Conservation (phyloP, 1,284 basidiomycete species). For the Apiotrichum gamsii region DNA sequence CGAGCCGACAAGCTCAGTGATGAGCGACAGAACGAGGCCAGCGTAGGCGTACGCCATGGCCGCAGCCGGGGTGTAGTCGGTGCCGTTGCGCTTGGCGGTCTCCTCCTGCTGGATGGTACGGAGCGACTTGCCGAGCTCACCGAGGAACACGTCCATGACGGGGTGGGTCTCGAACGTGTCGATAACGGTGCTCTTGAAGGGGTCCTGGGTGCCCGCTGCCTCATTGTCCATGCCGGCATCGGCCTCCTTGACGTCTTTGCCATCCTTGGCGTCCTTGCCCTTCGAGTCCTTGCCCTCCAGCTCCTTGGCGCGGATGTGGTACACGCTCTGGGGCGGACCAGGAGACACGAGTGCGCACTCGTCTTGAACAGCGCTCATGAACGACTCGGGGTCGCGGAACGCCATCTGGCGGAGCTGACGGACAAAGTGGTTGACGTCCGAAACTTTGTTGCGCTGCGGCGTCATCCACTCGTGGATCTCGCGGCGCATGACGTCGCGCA, state of each 20-base stretch:
- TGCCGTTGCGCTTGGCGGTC: conserved; percentile 8
- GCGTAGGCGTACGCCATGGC: conserved; percentile 52
- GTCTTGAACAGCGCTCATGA: conserved; percentile 66
- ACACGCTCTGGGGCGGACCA: conserved; percentile 54
- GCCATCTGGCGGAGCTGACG: conserved; percentile 73
- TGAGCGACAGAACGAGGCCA: conserved; percentile 82
- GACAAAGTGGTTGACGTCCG: conserved; percentile 68
- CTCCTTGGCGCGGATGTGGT: conserved; percentile 60
- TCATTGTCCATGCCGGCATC: not conserved
- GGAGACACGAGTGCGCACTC: conserved; percentile 68
- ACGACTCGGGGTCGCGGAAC: conserved; percentile 70
- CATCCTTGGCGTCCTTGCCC: conserved; percentile 2
- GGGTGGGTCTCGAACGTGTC: conserved; percentile 18
- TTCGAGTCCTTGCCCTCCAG: conserved; percentile 4
- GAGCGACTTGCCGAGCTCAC: conserved; percentile 24
- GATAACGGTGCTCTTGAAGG: conserved; percentile 51
- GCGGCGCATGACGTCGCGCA: conserved; percentile 70
- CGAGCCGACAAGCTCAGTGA: conserved; percentile 88
- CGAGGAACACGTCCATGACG: conserved; percentile 31
- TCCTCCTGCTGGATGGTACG: conserved; percentile 15
- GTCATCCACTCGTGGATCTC: conserved; percentile 72
- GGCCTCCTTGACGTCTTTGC: conserved; percentile 8
- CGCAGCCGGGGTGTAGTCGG: conserved; percentile 1
- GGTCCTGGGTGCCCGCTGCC: conserved; percentile 16
- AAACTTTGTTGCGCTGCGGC: conserved; percentile 60